A percentile compares a stretch with the other conserved stretches of the same genome.
phyloP scores from a whole-genome alignment of 2,329 filamentous ascomycete genomes.

The Westerdykella ornata region DNA sequence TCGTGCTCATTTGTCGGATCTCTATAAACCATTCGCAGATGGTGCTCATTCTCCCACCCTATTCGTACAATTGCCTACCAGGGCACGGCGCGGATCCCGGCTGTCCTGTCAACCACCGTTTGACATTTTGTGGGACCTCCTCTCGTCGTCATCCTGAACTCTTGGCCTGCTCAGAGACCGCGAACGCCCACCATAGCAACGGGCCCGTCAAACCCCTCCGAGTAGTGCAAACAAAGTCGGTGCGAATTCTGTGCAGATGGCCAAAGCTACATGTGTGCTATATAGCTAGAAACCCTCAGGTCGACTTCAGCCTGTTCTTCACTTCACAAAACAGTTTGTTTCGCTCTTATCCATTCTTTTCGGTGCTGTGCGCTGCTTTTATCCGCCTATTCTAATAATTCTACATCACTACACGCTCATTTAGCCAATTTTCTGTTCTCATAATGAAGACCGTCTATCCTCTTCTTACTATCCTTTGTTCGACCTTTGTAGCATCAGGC shows the following conservation, averaged over 20 bases:
- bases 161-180: neutral
- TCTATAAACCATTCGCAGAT: slow-evolving; percentile 1
- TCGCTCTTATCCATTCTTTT: slow-evolving; percentile 10
- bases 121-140: slow-evolving; percentile 10
- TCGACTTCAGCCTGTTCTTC: slow-evolving; percentile 4
- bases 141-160: slow-evolving; percentile 3
- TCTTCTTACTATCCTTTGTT: slow-evolving; percentile 18
- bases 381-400: slow-evolving; percentile 13
- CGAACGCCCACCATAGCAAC: slow-evolving; percentile 1
- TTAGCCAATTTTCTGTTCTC: neutral
- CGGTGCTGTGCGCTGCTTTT: slow-evolving; percentile 21
- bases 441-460: slow-evolving; percentile 24
- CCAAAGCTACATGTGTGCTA: slow-evolving; percentile 3
- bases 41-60: too few species aligned
- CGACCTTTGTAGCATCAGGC: slow-evolving; percentile 15
- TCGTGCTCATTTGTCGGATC: slow-evolving; percentile 6
- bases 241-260: neutral
- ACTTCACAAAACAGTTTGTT: slow-evolving; percentile 5
- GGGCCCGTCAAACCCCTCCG: neutral
- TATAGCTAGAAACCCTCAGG: slow-evolving; percentile 3
- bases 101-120: slow-evolving; percentile 10
- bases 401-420: slow-evolving; percentile 4
- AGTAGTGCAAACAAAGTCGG: neutral
- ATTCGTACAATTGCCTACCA: too few species aligned
- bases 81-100: slow-evolving; percentile 3